A percentile compares a stretch with the other conserved stretches of the same genome.
phyloP scores from a whole-genome alignment of 2,329 filamentous ascomycete genomes.

The Fusarium nygamai region DNA sequence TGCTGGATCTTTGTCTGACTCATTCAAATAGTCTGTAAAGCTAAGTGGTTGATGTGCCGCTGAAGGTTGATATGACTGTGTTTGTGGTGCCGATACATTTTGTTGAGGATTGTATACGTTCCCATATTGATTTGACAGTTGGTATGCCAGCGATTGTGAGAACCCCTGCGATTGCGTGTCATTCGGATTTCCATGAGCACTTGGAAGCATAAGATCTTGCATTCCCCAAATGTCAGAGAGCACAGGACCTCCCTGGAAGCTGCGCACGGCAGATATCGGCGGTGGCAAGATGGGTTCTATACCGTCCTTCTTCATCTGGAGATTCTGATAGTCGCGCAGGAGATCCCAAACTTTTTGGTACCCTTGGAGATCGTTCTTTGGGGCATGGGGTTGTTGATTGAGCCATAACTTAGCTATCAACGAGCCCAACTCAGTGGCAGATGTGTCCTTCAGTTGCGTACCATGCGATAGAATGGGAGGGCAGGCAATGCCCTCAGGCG shows the following conservation, averaged over 20 bases:
- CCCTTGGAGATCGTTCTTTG: not conserved
- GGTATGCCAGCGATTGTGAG: not conserved
- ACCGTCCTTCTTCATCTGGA: not conserved
- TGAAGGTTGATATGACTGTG: not conserved
- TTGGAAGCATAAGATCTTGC: not conserved
- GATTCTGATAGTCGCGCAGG: not conserved
- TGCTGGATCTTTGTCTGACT: not conserved
- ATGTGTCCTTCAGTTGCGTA: not conserved
- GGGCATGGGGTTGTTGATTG: not conserved
- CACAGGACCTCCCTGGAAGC: slow-evolving; percentile 9
- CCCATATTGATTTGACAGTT: not conserved
- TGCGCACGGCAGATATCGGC: not conserved
- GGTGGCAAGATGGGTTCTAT: too few species aligned
- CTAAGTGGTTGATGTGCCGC: not conserved
- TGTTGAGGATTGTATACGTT: not conserved
- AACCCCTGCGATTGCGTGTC: not conserved
- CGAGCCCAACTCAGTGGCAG: not conserved
- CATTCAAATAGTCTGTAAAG: not conserved
- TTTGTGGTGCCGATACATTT: not conserved
- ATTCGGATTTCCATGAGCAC: not conserved
- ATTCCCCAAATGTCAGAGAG: not conserved
- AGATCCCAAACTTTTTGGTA: not conserved
- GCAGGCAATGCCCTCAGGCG: not conserved
- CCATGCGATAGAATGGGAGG: not conserved
- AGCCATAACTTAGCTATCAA: not conserved